These are phyloP conservation scores for Globisporangium carolinianum DNA, from an alignment of 352 stramenopile genomes.

Conservation along the genomic window DNA sequence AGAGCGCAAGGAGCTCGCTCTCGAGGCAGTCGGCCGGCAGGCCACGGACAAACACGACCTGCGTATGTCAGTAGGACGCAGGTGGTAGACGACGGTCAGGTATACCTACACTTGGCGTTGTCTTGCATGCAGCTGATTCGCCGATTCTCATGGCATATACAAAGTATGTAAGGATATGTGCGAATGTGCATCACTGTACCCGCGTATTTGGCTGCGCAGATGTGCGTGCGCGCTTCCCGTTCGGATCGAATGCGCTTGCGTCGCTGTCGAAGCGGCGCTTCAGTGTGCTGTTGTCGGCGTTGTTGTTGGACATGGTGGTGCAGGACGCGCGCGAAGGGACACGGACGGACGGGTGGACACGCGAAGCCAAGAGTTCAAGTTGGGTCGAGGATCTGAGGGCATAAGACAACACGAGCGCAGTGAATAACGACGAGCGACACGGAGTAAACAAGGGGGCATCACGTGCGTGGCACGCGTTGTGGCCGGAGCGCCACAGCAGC, in stretches of 20 bases:
- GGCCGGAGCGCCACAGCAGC: no score
- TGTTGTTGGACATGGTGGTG: background rate
- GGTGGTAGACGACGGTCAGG: slow-evolving; percentile 11
- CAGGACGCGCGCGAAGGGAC: no score
- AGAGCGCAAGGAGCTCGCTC: slow-evolving; percentile 75
- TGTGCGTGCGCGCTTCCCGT: slow-evolving; percentile 31
- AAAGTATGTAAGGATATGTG: no score
- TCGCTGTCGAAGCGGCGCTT: slow-evolving; percentile 36
- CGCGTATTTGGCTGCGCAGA: slow-evolving; percentile 27
- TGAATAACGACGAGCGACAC: no score
- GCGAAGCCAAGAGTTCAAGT: no score
- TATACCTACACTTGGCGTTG: background rate
- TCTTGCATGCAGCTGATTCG: background rate
- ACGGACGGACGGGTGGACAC: no score
- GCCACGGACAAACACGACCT: slow-evolving; percentile 77
- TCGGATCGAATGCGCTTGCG: slow-evolving; percentile 14
- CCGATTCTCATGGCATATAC: no score
- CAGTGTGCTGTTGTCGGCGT: slow-evolving; percentile 13
- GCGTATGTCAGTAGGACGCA: background rate
- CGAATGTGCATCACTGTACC: slow-evolving; percentile 17
- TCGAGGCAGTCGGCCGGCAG: slow-evolving; percentile 73
- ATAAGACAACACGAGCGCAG: no score
- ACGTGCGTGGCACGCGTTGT: no score
- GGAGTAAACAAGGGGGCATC: no score
- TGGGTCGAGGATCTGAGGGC: no score